A percentile compares a stretch with the other conserved stretches of the same genome.
Evolutionary conservation across 176 grass and related monocot genomes (phyloP).

Genomic region (Aechmea fasciata): DNA sequence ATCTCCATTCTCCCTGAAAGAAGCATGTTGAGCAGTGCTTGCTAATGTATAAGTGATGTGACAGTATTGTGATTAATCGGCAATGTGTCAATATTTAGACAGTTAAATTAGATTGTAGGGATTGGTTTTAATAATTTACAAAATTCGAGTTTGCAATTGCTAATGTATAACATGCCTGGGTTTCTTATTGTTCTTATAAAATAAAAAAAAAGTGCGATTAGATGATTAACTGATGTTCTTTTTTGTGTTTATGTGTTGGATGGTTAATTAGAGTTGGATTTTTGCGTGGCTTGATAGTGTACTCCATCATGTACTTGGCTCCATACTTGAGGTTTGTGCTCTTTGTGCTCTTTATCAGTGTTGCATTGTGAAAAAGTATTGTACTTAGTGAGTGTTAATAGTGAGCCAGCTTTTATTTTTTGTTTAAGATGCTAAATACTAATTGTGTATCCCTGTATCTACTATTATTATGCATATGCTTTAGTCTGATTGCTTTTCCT

Average conservation of each 20-base stretch:
- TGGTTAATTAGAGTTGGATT: constrained; percentile 56
- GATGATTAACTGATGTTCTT: neutral
- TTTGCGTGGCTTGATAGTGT: constrained; percentile 91
- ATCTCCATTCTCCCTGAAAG: too few relatives aligned
- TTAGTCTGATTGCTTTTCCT: too few relatives aligned
- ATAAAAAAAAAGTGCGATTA: neutral
- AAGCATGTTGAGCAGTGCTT: too few relatives aligned
- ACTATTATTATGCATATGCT: too few relatives aligned
- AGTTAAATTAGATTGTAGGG: too few relatives aligned
- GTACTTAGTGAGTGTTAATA: neutral
- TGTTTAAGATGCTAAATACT: too few relatives aligned
- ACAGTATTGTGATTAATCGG: too few relatives aligned
- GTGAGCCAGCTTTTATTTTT: neutral
- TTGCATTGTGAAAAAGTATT: neutral
- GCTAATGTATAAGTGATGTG: too few relatives aligned
- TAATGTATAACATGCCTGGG: constrained; percentile 16
- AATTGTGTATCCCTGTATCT: too few relatives aligned
- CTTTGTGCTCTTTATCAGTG: constrained; percentile 4
- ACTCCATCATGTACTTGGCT: constrained; percentile 75
- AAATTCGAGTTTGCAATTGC: too few relatives aligned
- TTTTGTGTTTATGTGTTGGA: neutral
- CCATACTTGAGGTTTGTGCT: constrained; percentile 84
- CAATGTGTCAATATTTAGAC: too few relatives aligned
- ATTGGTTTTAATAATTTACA: too few relatives aligned
- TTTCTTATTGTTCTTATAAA: neutral